A percentile compares a stretch with the other conserved stretches of the same genome.
phyloP scores from a whole-genome alignment of 129 eudicot species.

The Apium graveolens region DNA sequence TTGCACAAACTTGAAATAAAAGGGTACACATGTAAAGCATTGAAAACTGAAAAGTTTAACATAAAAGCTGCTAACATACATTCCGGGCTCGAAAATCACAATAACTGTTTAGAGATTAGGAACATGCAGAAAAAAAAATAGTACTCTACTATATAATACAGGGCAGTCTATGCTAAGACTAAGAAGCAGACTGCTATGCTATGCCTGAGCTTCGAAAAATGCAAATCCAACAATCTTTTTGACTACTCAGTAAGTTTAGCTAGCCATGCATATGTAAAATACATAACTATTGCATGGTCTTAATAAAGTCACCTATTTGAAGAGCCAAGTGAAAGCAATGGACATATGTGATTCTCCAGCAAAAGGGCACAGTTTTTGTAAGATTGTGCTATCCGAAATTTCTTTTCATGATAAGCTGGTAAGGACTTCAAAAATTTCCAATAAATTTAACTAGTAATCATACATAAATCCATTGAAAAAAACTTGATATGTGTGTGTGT shows the following conservation, averaged over 20 bases:
- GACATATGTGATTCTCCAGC: background rate
- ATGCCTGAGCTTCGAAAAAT: too few species aligned
- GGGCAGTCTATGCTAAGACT: too few species aligned
- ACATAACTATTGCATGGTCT: too few species aligned
- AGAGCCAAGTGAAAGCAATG: background rate
- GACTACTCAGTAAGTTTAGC: background rate
- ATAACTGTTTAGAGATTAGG: background rate
- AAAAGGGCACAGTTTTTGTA: background rate
- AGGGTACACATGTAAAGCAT: too few species aligned
- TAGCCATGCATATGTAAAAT: too few species aligned
- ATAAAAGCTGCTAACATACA: background rate
- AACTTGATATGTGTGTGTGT: background rate
- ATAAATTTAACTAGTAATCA: background rate
- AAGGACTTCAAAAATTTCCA: too few species aligned
- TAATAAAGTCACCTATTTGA: too few species aligned
- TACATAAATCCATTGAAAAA: background rate
- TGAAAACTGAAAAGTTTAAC: background rate
- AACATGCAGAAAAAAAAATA: background rate
- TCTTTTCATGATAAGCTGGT: background rate
- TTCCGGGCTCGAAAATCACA: background rate
- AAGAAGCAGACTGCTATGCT: too few species aligned
- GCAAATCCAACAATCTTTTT: too few species aligned
- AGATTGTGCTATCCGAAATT: background rate
- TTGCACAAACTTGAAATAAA: background rate
- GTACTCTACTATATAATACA: too few species aligned